Percentiles rank a stretch among this genome's conserved stretches.
Conservation (phyloP, 768 basidiomycete species). For the Pleurotus ostreatus region DNA sequence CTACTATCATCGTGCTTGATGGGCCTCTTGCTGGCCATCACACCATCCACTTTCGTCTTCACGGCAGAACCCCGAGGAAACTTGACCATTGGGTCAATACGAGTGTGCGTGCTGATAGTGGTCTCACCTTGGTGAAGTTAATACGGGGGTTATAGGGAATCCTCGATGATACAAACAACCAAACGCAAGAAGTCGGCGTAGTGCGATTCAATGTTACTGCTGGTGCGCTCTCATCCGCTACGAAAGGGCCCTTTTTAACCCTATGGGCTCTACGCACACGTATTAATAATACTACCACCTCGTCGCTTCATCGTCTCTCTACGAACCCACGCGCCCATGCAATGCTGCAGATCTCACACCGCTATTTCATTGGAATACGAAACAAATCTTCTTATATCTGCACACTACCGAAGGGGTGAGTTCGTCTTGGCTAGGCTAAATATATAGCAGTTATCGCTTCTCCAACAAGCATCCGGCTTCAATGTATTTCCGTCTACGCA, state of each 20-base stretch:
- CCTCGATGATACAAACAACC: too few relatives aligned
- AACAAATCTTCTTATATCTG: slow-evolving; percentile 86
- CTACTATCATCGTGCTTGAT: too few relatives aligned
- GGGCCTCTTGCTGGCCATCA: slow-evolving; percentile 64
- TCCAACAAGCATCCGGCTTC: background rate
- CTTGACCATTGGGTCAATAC: slow-evolving; percentile 58
- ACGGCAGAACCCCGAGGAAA: slow-evolving; percentile 52
- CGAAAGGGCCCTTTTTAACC: background rate
- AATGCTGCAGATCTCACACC: slow-evolving; percentile 62
- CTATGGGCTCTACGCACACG: background rate
- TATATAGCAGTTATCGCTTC: background rate
- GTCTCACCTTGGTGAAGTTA: slow-evolving; percentile 6
- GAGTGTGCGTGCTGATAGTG: slow-evolving; percentile 56
- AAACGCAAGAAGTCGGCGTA: slow-evolving; percentile 73
- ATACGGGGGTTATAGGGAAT: too few relatives aligned
- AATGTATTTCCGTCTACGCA: background rate
- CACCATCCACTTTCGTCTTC: slow-evolving; percentile 70
- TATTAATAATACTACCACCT: background rate
- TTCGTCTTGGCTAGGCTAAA: background rate
- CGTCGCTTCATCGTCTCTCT: background rate
- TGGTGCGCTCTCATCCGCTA: slow-evolving; percentile 40
- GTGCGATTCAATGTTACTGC: slow-evolving; percentile 79
- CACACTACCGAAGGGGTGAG: slow-evolving; percentile 63
- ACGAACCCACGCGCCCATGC: background rate
- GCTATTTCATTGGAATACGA: slow-evolving; percentile 93